These are phyloP conservation scores for Plasmodium berghei DNA, from an alignment of 169 alveolate genomes.

Conservation along the genomic window DNA sequence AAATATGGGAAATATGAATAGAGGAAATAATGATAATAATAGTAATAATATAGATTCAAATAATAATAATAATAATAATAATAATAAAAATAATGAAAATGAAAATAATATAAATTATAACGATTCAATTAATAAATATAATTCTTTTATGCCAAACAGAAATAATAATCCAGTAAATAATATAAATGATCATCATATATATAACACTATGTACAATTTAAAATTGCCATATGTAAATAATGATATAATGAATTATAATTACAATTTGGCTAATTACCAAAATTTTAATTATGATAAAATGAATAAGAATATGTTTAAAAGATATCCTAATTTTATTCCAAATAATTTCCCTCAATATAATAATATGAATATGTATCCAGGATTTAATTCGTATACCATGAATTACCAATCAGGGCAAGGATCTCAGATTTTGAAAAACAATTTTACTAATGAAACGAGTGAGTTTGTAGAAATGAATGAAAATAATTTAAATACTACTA, in stretches of 20 bases:
- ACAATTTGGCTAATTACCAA: constrained; percentile 36
- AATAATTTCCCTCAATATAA: constrained; percentile 18
- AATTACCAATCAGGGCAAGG: constrained; percentile 25
- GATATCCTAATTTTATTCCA: constrained; percentile 34
- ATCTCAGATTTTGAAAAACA: not conserved
- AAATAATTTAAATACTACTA: not conserved
- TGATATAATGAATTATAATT: constrained; percentile 64
- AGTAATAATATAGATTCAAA: not conserved
- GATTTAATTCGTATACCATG: constrained; percentile 32
- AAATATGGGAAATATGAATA: not conserved
- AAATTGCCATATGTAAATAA: constrained; percentile 56
- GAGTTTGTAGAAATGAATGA: not conserved
- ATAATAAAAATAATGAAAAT: not conserved
- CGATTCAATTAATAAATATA: constrained; percentile 30
- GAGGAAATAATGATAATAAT: not conserved
- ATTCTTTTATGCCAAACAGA: constrained; percentile 14
- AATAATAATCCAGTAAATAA: not conserved
- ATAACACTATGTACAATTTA: constrained; percentile 32
- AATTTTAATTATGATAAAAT: constrained; percentile 27
- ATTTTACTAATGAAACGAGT: not conserved
- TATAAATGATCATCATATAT: not conserved
- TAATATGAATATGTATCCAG: constrained; percentile 28
- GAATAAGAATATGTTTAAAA: constrained; percentile 25
- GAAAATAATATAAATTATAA: not conserved
- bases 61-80: not conserved